Percentiles rank a stretch among this genome's conserved stretches.
phyloP scores from a whole-genome alignment of 768 basidiomycete genomes.

The Collybia sp. region DNA sequence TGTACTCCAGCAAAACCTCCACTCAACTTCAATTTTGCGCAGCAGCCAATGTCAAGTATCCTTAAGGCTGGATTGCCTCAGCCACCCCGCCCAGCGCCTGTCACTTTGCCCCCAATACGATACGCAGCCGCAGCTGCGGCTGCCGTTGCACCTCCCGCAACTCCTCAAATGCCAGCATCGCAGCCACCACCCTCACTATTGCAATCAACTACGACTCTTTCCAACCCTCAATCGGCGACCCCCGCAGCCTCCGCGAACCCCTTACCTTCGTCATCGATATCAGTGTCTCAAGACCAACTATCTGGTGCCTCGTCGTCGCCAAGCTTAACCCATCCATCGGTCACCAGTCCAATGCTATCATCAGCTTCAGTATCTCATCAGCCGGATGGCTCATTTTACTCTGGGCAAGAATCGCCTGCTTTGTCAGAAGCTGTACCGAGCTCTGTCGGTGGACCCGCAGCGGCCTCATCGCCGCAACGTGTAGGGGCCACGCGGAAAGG shows the following conservation, averaged over 20 bases:
- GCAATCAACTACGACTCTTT: constrained; percentile 37
- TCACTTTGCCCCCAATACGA: constrained; percentile 71
- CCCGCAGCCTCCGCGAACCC: constrained; percentile 37
- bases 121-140: constrained; percentile 91
- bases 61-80: constrained; percentile 68
- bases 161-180: constrained; percentile 24
- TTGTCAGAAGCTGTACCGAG: constrained; percentile 59
- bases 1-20: constrained; percentile 57
- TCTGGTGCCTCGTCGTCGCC: constrained; percentile 60
- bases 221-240: constrained; percentile 29
- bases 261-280: constrained; percentile 22
- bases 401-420: constrained; percentile 67
- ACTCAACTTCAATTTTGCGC: constrained; percentile 75
- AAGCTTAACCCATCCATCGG: constrained; percentile 80
- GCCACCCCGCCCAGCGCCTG: constrained; percentile 50
- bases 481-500: constrained; percentile 43
- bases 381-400: constrained; percentile 65
- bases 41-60: constrained; percentile 72
- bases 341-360: constrained; percentile 78
- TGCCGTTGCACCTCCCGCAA: constrained; percentile 31
- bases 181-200: constrained; percentile 36
- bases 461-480: constrained; percentile 60
- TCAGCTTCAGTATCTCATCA: constrained; percentile 66
- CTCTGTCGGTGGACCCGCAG: constrained; percentile 38
- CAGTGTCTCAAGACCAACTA: constrained; percentile 32